These are phyloP conservation scores for Diaporthe eres DNA, from an alignment of 2,329 filamentous ascomycete species.

Conservation along the genomic window DNA sequence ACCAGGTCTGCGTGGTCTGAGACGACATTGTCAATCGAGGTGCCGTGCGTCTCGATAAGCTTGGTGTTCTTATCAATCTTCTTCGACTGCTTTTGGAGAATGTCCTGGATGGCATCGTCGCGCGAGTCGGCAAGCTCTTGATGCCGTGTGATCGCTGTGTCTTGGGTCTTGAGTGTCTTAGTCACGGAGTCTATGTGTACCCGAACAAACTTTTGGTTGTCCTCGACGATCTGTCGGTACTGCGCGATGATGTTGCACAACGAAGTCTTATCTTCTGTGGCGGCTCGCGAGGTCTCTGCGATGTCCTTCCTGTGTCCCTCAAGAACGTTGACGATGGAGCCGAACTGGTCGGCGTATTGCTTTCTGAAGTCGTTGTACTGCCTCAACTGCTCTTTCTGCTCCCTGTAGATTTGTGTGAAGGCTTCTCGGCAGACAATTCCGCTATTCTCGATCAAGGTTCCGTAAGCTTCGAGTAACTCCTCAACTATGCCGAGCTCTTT, in stretches of 20 bases:
- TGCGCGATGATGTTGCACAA: neutral
- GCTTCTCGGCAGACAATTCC: neutral
- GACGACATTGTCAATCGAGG: neutral
- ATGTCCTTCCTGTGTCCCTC: neutral
- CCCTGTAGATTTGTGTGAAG: neutral
- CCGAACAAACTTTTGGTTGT: neutral
- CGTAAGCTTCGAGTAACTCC: neutral
- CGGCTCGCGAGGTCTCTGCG: neutral
- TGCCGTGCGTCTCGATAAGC: neutral
- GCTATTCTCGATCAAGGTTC: neutral
- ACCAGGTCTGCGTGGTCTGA: neutral
- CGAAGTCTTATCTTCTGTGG: neutral
- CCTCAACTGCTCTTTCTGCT: neutral
- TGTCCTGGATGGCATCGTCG: neutral
- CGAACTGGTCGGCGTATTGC: neutral
- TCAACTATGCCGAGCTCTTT: neutral
- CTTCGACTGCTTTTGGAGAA: neutral
- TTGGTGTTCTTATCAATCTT: neutral
- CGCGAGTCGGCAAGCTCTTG: neutral
- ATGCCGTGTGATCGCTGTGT: neutral
- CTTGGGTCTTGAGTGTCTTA: neutral
- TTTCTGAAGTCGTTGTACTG: neutral
- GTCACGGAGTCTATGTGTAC: neutral
- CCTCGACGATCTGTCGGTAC: neutral
- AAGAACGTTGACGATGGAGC: neutral